Evolutionary conservation across 83 land plant genomes (phyloP), one percentile per base, ranked within the genome.

Genomic region (Diphasiastrum complanatum): DNA sequence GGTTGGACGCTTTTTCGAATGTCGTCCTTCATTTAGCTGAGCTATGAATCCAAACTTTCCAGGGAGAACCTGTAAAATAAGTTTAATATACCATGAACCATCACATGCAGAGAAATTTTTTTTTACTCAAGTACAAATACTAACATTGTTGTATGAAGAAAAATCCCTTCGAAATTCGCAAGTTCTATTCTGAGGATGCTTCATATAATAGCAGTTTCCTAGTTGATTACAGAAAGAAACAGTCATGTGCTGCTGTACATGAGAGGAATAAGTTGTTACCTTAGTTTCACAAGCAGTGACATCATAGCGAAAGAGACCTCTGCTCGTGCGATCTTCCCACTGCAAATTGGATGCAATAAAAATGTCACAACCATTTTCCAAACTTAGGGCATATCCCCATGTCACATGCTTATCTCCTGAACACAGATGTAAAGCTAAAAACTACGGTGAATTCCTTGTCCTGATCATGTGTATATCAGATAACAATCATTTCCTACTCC

Each of bases 11-110:
- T 88, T 93, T 81, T 89, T 83, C 0, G 81, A 81, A 75, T 93
- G 97, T 28, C 99, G 79, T 5, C 96, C 99, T 73, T 93, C 96
- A 54, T 89, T 89, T 79, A 93, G 76, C 80, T 85, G 95, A 5
- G 96, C 89, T 27, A 93, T 82, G 70, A 85, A 93, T 2, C 96
- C 91, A 65, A 57, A 69, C 25, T 89, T 65, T 23, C 96, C 99
- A 16, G 91, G 92, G 32, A 93, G 83, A 53, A 89, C 80, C 88
- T 86, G 58, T 12, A 75, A 31, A 0, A 40, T 0, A 8, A 27
- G 0, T 28, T 20, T 23, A 60, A 41, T 60, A 33, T 8, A 34
- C 11, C 36, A 34, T 18, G 25, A 11, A 34, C 36, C 36, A 18
- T 56, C 23, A 5, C 22, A 18, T 16, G 11, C 49, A 40, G 59